Evolutionary conservation across 1,284 basidiomycete species (phyloP).

Genomic region (Veloboletus limbatus): DNA sequence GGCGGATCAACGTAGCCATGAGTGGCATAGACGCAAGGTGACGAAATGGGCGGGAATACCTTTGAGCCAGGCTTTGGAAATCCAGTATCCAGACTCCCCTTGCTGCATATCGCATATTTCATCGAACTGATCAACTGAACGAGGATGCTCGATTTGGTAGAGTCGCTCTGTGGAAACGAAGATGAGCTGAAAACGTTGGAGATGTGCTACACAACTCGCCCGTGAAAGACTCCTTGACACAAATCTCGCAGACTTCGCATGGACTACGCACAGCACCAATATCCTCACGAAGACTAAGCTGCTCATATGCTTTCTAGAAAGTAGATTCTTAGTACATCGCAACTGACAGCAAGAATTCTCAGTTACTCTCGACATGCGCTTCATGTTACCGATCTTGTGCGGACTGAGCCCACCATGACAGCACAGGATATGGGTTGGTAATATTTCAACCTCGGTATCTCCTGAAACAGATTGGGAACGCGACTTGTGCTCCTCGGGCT

Average conservation of each 20-base stretch:
- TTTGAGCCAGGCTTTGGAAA: constrained; percentile 76
- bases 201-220: constrained; percentile 41
- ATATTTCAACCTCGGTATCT: constrained; percentile 14
- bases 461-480: constrained; percentile 19
- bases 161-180: constrained; percentile 50
- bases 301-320: constrained; percentile 46
- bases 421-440: constrained; percentile 49
- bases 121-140: constrained; percentile 55
- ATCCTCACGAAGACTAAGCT: constrained; percentile 43
- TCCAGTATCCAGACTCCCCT: constrained; percentile 57
- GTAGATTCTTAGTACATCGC: not conserved
- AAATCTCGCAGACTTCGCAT: constrained; percentile 58
- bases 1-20: constrained; percentile 9
- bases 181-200: constrained; percentile 1
- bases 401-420: constrained; percentile 59
- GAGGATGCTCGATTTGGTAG: constrained; percentile 66
- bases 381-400: constrained; percentile 55
- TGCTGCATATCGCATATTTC: constrained; percentile 43
- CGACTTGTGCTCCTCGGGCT: constrained; percentile 22
- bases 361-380: constrained; percentile 48
- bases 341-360: constrained; percentile 17
- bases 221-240: constrained; percentile 55
- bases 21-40: constrained; percentile 13
- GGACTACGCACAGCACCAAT: constrained; percentile 47
- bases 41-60: constrained; percentile 40